Evolutionary conservation across 1,284 basidiomycete species (phyloP), one percentile per base, ranked within the genome.

Genomic region (Ganoderma lingzhi): DNA sequence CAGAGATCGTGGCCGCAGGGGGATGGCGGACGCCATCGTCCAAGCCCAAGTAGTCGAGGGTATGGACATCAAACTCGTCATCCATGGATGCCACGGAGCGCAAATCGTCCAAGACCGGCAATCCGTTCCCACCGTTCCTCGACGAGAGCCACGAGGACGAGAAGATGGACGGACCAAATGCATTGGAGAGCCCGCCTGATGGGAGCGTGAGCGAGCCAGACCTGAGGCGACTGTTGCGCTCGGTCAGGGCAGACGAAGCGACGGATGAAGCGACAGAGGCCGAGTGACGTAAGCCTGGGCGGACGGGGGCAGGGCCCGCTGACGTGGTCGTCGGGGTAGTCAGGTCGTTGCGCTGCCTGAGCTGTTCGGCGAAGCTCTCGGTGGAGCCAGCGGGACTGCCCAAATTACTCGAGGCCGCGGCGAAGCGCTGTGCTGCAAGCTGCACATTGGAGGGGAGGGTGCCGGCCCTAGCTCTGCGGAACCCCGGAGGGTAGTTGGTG

Each of bases 31-130:
- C 85, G 1, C 77, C 84, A 71, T 95, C 94, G 75, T 96, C 96
- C 74, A 98, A 86, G 59, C 96, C 96, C 64, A 98, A 92, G 80
- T 98, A 98, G 81, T 97, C 96, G 72, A 98, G 87, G 35, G 96
- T 98, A 77, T 96, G 93, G 63, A 96, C 94, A 78, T 96, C 94
- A 79, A 95, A 94, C 68, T 96, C 94, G 71, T 97, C 96, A 76
- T 94, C 93, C 71, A 88, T 88, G 39, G 93, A 93, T 62, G 90
- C 89, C 63, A 92, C 90, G 55, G 92, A 94, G 73, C 92, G 90
- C 75, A 93, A 80, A 80, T 95, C 93, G 69, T 95, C 93, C 73
- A 94, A 82, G 73, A 89, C 84, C 51, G 90, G 85, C 73, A 91
- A 88, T 32, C 87, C 86, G 66, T 85, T 83, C 70, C 81, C 82